Evolutionary conservation across 2,329 filamentous ascomycete species (phyloP).

Genomic region (Hymenoscyphus infarciens): DNA sequence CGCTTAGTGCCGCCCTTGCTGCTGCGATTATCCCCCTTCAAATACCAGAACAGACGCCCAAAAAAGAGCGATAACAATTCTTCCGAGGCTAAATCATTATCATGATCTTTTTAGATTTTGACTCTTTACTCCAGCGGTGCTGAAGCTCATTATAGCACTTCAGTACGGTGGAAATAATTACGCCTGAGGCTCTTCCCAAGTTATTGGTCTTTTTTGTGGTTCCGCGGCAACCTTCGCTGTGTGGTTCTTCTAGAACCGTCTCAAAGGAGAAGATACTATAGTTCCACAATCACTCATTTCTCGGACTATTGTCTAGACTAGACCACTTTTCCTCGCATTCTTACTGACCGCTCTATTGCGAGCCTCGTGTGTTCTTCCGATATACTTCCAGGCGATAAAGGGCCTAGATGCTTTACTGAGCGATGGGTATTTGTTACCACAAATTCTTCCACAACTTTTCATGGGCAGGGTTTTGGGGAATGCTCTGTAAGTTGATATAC

Average conservation of each 20-base stretch:
- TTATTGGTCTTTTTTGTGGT: constrained; percentile 33
- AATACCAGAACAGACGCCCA: constrained; percentile 23
- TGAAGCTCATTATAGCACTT: constrained; percentile 36
- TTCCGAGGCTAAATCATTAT: constrained; percentile 17
- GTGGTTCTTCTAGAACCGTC: constrained; percentile 31
- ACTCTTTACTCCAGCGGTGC: constrained; percentile 36
- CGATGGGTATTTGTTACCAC: no score
- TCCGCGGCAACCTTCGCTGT: constrained; percentile 19
- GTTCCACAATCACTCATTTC: constrained; percentile 29
- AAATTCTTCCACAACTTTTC: no score
- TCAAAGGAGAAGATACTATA: constrained; percentile 30
- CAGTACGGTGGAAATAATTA: constrained; percentile 36
- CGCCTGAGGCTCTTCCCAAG: constrained; percentile 30
- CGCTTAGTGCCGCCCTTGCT: constrained; percentile 37
- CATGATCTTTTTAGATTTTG: constrained; percentile 36
- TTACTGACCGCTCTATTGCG: constrained; percentile 16
- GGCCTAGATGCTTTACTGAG: no score
- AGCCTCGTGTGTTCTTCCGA: constrained; percentile 39
- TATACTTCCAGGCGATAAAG: no score
- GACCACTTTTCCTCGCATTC: constrained; percentile 12
- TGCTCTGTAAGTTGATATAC: no score
- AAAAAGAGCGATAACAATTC: background rate
- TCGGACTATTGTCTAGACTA: constrained; percentile 17
- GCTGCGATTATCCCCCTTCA: constrained; percentile 38
- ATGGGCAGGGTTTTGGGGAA: no score